Evolutionary conservation across 306 rosid genomes (phyloP).

Genomic region (Rosa lucieae): DNA sequence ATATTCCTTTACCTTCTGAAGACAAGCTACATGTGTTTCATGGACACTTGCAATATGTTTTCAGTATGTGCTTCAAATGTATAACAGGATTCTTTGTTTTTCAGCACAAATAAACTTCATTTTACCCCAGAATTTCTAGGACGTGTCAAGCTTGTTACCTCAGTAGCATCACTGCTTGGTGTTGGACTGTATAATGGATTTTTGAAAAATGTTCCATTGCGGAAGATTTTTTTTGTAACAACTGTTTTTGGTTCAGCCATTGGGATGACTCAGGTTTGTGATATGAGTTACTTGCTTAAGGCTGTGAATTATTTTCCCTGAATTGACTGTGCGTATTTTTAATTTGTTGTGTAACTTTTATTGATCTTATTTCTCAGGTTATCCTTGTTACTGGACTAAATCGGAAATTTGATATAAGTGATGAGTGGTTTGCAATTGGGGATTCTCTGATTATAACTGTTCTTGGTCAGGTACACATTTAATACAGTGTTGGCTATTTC

Average conservation of each 20-base stretch:
- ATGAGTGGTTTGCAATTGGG: constrained; percentile 97
- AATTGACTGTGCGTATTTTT: constrained; percentile 13
- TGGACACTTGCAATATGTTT: constrained; percentile 5
- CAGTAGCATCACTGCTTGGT: constrained; percentile 88
- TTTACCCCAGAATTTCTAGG: constrained; percentile 92
- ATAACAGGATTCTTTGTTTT: constrained; percentile 21
- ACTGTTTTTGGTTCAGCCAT: constrained; percentile 73
- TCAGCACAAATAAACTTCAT: constrained; percentile 92
- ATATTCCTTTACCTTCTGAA: constrained; percentile 18
- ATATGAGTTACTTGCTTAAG: constrained; percentile 3
- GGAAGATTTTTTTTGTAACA: constrained; percentile 70
- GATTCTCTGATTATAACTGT: constrained; percentile 94
- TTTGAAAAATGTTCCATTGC: constrained; percentile 75
- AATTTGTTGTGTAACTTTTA: neutral
- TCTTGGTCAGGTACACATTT: constrained; percentile 75
- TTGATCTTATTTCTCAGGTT: constrained; percentile 47
- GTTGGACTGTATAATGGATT: constrained; percentile 94
- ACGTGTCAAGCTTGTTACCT: constrained; percentile 92
- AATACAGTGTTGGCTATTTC: neutral
- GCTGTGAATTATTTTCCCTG: constrained; percentile 3
- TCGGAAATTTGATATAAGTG: constrained; percentile 73
- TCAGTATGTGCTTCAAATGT: constrained; percentile 16
- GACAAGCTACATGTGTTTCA: constrained; percentile 4
- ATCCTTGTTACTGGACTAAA: constrained; percentile 89
- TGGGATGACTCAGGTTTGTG: constrained; percentile 92